A percentile compares a stretch with the other conserved stretches of the same genome.
These are phyloP conservation scores for Ajuga chamaepitys DNA, from an alignment of 257 asterid genomes.

Conservation along the genomic window DNA sequence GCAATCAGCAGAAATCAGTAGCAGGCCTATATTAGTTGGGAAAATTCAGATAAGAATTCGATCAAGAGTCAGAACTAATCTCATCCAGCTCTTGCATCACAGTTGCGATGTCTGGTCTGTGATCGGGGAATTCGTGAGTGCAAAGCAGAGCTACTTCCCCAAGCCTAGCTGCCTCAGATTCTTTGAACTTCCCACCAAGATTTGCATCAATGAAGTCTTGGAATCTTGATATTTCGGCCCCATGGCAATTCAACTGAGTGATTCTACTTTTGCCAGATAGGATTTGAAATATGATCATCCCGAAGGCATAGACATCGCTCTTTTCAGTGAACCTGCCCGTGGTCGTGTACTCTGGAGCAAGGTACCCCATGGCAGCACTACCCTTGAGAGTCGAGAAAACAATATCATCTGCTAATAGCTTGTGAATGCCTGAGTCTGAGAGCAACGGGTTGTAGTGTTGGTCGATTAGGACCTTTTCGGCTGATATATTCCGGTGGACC, in stretches of 20 bases:
- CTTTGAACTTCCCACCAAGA: slow-evolving; percentile 54
- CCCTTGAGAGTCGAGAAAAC: slow-evolving; percentile 78
- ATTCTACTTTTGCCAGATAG: slow-evolving; percentile 69
- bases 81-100: slow-evolving; percentile 60
- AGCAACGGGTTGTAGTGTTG: slow-evolving; percentile 72
- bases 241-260: slow-evolving; percentile 58
- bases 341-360: slow-evolving; percentile 90
- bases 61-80: slow-evolving; percentile 19
- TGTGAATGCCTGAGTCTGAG: slow-evolving; percentile 75
- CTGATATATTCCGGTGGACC: slow-evolving; percentile 83
- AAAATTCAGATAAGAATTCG: background rate
- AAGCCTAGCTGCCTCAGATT: slow-evolving; percentile 73
- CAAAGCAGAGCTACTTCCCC: slow-evolving; percentile 80
- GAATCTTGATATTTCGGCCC: slow-evolving; percentile 62
- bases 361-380: slow-evolving; percentile 95
- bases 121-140: slow-evolving; percentile 63
- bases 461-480: slow-evolving; percentile 81
- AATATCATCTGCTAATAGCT: slow-evolving; percentile 78
- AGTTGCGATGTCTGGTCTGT: slow-evolving; percentile 56
- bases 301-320: slow-evolving; percentile 87
- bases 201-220: slow-evolving; percentile 63
- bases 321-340: slow-evolving; percentile 86
- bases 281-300: slow-evolving; percentile 88
- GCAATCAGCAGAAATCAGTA: slow-evolving; percentile 25
- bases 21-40: background rate